A percentile compares a stretch with the other conserved stretches of the same genome.
These are phyloP conservation scores for Ceratobasidium sp. DNA, from an alignment of 1,284 basidiomycete species.

Conservation along the genomic window DNA sequence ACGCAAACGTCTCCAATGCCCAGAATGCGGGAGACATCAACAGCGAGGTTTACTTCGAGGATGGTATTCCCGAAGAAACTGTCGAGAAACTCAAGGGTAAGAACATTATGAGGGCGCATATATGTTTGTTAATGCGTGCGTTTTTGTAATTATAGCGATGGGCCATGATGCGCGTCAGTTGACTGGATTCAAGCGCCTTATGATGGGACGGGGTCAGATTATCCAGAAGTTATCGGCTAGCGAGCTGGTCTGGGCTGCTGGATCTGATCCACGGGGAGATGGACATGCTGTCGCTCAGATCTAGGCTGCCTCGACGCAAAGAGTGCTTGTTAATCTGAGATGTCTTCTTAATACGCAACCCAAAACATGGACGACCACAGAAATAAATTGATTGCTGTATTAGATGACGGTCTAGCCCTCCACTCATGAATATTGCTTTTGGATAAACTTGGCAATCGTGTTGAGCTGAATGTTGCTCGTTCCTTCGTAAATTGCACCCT, in stretches of 20 bases:
- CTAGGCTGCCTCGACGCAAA: slow-evolving; percentile 52
- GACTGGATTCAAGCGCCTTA: slow-evolving; percentile 68
- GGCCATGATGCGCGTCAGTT: slow-evolving; percentile 82
- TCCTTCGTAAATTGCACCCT: slow-evolving; percentile 95
- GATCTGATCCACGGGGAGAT: slow-evolving; percentile 87
- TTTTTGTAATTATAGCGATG: slow-evolving; percentile 66
- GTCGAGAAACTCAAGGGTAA: slow-evolving; percentile 70
- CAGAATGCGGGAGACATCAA: slow-evolving; percentile 72
- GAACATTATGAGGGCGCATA: slow-evolving; percentile 45
- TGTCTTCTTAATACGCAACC: not conserved
- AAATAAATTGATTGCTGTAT: slow-evolving; percentile 14
- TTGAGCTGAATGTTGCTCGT: slow-evolving; percentile 97
- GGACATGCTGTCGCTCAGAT: slow-evolving; percentile 91
- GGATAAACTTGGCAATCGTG: slow-evolving; percentile 93
- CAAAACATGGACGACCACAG: not conserved
- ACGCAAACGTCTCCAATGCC: slow-evolving; percentile 59
- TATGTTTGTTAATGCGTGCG: slow-evolving; percentile 1
- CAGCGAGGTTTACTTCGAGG: slow-evolving; percentile 88
- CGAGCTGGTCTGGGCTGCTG: slow-evolving; percentile 85
- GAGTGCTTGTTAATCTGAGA: not conserved
- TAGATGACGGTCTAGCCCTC: not conserved
- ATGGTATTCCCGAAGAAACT: slow-evolving; percentile 73
- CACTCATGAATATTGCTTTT: slow-evolving; percentile 74
- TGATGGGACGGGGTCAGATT: slow-evolving; percentile 93
- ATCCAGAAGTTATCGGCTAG: slow-evolving; percentile 80